Evolutionary conservation across 441 rosid genomes (phyloP), one percentile per base, ranked within the genome.

Genomic region (Iberis amara): DNA sequence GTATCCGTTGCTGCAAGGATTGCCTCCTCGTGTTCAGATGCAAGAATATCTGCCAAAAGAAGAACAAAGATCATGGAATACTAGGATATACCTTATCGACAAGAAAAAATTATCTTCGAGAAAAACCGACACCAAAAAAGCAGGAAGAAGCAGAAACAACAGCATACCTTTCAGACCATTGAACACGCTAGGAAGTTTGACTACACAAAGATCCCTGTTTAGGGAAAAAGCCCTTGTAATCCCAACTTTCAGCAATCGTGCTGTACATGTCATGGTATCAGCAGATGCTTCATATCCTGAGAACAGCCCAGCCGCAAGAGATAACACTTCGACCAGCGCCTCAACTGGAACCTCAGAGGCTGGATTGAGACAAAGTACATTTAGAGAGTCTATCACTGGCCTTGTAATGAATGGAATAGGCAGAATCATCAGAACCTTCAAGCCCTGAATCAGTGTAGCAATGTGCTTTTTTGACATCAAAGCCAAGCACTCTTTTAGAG

Each of bases 21-120:
- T 43, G 96, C 91, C 78, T 88, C 98, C 70, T 92, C 91, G 14
- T 88, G 95, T 60, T 88, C 94, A 10, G 89, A 83, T 10, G 78
- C 82, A 70, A 88, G 10, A 70, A 83, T 75, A 73, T 88, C 98
- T 92, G 78, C 65, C 71, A 73, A 62, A 38, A 69, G 21, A 18
- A 52, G 42, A 59, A 52, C 13, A 40, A 23, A 41, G 46, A 33
- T 18, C 43, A 52, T 45, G 44, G 7, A 58, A 39, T 12, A 23
- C 36, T 14, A 46, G 8, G 55, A 57, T 39, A 57, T 44, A 30
- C 31, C 10, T 8, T 49, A 44, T 2, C 51, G 49, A 52, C 3
- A 52, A 39, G 32, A 18, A 18, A 18, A 18, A 18, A 18, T 18
- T 18, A 18, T 79, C 61, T 46, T 24, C 11, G 56, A 21, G 8